These are phyloP conservation scores for Schizosaccharomyces osmophilus DNA, from an alignment of 805 yeast species.

Conservation along the genomic window DNA sequence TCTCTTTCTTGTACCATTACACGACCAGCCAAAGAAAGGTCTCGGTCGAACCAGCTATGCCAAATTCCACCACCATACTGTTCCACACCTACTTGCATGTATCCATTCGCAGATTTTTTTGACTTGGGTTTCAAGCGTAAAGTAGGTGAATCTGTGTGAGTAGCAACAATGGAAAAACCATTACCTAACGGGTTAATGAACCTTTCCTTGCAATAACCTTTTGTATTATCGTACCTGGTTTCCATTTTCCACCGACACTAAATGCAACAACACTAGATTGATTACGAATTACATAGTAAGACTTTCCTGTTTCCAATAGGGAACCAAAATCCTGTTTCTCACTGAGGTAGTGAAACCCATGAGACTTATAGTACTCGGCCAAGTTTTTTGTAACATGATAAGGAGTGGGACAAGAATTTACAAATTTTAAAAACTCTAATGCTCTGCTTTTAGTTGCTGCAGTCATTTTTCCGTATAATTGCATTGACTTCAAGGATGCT, in stretches of 20 bases:
- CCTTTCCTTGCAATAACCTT: background rate
- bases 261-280: conserved; percentile 50
- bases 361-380: conserved; percentile 23
- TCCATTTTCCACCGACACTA: conserved; percentile 38
- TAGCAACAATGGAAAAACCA: conserved; percentile 75
- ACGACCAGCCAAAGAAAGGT: conserved; percentile 74
- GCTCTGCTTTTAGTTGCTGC: background rate
- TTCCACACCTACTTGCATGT: conserved; percentile 76
- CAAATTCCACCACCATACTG: conserved; percentile 90
- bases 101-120: conserved; percentile 44
- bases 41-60: conserved; percentile 94
- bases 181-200: conserved; percentile 13
- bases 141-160: conserved; percentile 88
- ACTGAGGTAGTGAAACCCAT: conserved; percentile 40
- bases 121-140: conserved; percentile 78
- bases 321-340: conserved; percentile 37
- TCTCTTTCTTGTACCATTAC: conserved; percentile 36
- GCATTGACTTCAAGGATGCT: background rate
- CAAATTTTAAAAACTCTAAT: conserved; percentile 41
- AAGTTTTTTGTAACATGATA: conserved; percentile 64
- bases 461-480: background rate
- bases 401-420: conserved; percentile 73
- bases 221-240: conserved; percentile 25
- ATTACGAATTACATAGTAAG: conserved; percentile 43
- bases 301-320: conserved; percentile 21